Base-by-base conservation (phyloP, 2,329 filamentous ascomycete genomes). In the Fusarium duplospermum region DNA sequence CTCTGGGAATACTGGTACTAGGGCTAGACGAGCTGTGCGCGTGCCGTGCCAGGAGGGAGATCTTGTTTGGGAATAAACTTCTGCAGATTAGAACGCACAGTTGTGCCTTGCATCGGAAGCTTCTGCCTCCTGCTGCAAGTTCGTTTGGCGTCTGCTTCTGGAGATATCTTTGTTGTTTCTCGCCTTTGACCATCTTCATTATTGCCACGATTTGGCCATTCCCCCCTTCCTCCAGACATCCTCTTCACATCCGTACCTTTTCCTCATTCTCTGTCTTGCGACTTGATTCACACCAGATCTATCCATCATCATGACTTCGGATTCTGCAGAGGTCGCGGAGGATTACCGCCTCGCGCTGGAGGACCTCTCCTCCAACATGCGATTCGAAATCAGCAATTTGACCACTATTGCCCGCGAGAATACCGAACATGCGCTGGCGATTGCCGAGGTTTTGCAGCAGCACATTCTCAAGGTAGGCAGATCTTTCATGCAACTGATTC, bases 351-450 rank as follows among this genome's bases (percentile, higher is more conserved):
- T 94, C 81, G 96, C 95, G 64, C 87, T 99, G 81, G 94, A 97
- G 85, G 96, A 98, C 83, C 88, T 99, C 80, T 94, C 93, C 75
- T 90, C 92, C 81, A 98, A 98, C 85, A 94, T 94, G 84, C 93
- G 95, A 81, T 94, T 94, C 84, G 96, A 98, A 85, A 99, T 99
- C 83, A 96, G 93, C 88, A 98, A 97, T 85, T 86, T 99, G 85
- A 99, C 96, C 72, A 92, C 98, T 82, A 98, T 99, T 84, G 96
- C 96, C 69, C 94, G 97, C 83, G 96, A 99, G 84, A 98, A 97
- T 80, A 98, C 95, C 75, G 95, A 97, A 84, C 93, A 98, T 86
- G 96, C 96, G 38, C 91, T 97, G 83, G 94, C 93, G 75, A 98
- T 99, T 79, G 95, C 96, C 20, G 91, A 94, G 79, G 94, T 94